phyloP scores from a whole-genome alignment of 2,329 filamentous ascomycete species.

The Colletotrichum viniferum region DNA sequence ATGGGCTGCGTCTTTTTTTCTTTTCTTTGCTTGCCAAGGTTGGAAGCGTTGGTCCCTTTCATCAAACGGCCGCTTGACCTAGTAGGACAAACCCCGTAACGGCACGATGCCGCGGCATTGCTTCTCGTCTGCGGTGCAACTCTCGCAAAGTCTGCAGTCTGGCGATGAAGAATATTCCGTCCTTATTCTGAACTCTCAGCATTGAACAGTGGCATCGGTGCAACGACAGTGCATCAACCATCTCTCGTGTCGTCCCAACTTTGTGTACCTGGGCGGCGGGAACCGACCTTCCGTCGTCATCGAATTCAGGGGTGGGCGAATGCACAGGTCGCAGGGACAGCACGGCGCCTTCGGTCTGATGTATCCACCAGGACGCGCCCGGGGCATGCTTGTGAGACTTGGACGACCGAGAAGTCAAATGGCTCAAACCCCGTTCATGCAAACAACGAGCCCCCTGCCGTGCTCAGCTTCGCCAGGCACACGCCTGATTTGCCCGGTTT shows the following conservation, averaged over 20 bases:
- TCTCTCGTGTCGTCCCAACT: slow-evolving; percentile 1
- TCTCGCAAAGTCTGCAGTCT: neutral
- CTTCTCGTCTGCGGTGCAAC: neutral
- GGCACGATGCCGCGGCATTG: neutral
- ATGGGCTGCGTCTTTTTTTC: neutral
- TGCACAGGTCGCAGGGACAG: neutral
- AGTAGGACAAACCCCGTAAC: neutral
- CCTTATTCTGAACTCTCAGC: neutral
- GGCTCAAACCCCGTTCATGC: slow-evolving; percentile 13
- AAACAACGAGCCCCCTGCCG: slow-evolving; percentile 1
- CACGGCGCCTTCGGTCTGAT: neutral
- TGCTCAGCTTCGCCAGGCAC: neutral
- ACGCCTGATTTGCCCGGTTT: neutral
- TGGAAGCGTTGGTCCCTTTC: too few species aligned
- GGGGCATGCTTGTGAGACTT: slow-evolving; percentile 11
- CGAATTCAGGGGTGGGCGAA: neutral
- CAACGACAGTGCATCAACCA: neutral
- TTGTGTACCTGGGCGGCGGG: slow-evolving; percentile 8
- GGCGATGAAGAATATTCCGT: neutral
- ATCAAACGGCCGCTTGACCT: neutral
- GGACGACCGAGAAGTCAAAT: neutral
- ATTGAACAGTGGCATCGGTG: neutral
- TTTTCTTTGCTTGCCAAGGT: neutral
- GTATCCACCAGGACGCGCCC: neutral
- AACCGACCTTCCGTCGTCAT: slow-evolving; percentile 10